Conservation (phyloP, 1,284 basidiomycete species). For the Malassezia slooffiae region DNA sequence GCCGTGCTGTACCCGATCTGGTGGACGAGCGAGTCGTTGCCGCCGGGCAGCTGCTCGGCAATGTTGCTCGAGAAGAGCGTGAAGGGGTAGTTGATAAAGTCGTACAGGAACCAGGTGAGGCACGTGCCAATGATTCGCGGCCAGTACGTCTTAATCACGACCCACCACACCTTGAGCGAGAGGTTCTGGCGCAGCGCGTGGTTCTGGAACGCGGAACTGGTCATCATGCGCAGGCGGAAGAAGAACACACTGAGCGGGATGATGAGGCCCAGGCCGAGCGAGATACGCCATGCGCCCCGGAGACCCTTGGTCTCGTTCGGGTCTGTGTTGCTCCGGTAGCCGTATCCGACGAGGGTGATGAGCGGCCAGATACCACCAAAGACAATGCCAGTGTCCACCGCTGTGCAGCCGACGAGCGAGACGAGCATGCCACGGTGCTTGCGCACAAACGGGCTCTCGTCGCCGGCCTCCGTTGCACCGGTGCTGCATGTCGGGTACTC, state of each 20-base stretch:
- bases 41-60: not conserved
- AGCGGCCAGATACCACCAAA: constrained; percentile 7
- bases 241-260: constrained; percentile 31
- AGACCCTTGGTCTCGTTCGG: not conserved
- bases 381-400: constrained; percentile 19
- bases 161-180: not conserved
- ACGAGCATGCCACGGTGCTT: constrained; percentile 8
- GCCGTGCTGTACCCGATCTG: constrained; percentile 33
- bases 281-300: constrained; percentile 24
- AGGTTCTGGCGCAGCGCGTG: not conserved
- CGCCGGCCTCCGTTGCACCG: constrained; percentile 11
- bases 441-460: constrained; percentile 1
- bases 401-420: constrained; percentile 6
- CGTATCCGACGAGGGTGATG: constrained; percentile 25
- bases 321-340: constrained; percentile 11
- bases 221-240: constrained; percentile 33
- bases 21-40: constrained; percentile 6
- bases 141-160: not conserved
- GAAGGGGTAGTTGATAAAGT: not conserved
- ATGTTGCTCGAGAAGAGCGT: not conserved
- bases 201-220: constrained; percentile 29
- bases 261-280: constrained; percentile 27
- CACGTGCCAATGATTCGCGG: not conserved
- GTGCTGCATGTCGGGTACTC: constrained; percentile 13
- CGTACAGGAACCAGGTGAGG: not conserved